Evolutionary conservation across 2,329 filamentous ascomycete species (phyloP).

Genomic region (Cordyceps fumosorosea): DNA sequence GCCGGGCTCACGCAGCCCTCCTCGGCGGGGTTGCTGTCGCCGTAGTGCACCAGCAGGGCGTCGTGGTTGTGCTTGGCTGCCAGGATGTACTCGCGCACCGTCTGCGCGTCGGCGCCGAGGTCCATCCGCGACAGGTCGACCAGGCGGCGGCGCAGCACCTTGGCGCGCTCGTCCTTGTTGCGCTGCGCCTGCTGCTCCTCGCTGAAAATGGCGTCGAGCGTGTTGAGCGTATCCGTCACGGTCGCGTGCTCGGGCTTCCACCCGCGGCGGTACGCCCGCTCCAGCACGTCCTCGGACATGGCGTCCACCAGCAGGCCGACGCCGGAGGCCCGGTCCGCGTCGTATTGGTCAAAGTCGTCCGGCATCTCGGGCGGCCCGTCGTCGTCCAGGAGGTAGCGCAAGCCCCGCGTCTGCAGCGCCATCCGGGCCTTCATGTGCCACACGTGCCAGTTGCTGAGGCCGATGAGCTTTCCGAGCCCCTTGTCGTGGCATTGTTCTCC

Average conservation of each 20-base stretch:
- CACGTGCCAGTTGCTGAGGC: not conserved
- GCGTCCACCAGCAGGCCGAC: not conserved
- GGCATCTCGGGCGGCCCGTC: not conserved
- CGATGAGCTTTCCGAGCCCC: not conserved
- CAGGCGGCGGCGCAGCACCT: not conserved
- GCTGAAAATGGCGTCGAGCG: not conserved
- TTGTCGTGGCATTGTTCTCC: not conserved
- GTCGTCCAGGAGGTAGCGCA: not conserved
- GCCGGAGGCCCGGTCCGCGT: not conserved
- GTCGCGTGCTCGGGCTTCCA: not conserved
- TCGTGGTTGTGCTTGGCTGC: slow-evolving; percentile 1
- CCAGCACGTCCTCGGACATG: not conserved
- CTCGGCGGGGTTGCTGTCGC: not conserved
- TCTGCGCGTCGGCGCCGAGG: not conserved
- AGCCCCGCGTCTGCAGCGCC: not conserved
- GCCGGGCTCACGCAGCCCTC: not conserved
- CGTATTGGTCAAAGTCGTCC: not conserved
- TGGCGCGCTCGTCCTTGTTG: not conserved
- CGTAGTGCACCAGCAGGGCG: not conserved
- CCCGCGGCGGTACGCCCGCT: not conserved
- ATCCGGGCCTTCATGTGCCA: slow-evolving; percentile 2
- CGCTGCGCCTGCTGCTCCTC: not conserved
- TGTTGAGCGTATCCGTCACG: not conserved
- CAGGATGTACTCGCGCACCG: not conserved
- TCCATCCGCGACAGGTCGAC: not conserved